phyloP scores from a whole-genome alignment of 2,329 filamentous ascomycete genomes.

The Pseudogymnoascus sp. region DNA sequence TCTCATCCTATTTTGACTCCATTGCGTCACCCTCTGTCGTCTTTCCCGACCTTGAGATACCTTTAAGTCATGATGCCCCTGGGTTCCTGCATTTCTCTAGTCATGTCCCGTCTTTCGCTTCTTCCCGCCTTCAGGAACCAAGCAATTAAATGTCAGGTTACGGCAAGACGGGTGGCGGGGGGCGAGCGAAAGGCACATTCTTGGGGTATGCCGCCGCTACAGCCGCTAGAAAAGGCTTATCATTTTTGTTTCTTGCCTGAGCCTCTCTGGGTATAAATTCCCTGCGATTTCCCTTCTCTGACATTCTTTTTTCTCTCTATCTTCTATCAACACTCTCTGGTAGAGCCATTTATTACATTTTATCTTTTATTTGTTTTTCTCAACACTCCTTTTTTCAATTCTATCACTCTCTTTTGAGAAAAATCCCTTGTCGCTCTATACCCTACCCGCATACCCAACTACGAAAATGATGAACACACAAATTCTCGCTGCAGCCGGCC shows the following conservation, averaged over 20 bases:
- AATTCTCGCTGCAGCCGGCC: not conserved
- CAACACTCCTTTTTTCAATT: not conserved
- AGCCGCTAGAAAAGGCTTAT: not conserved
- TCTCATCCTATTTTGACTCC: not conserved
- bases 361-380: not conserved
- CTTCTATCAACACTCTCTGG: not conserved
- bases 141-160: not conserved
- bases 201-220: not conserved
- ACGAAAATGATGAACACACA: conserved; percentile 1
- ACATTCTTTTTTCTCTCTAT: not conserved
- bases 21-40: not conserved
- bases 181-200: not conserved
- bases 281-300: not conserved
- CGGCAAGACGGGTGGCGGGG: not conserved
- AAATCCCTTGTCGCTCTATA: not conserved
- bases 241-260: not conserved
- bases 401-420: not conserved
- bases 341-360: not conserved
- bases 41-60: not conserved
- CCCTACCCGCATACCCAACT: not conserved
- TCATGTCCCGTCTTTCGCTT: not conserved
- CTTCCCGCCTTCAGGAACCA: not conserved
- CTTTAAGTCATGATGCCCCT: not conserved
- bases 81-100: not conserved
- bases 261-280: not conserved